Conservation (phyloP, 108 stramenopile genomes). For the Skeletonema marinoi region DNA sequence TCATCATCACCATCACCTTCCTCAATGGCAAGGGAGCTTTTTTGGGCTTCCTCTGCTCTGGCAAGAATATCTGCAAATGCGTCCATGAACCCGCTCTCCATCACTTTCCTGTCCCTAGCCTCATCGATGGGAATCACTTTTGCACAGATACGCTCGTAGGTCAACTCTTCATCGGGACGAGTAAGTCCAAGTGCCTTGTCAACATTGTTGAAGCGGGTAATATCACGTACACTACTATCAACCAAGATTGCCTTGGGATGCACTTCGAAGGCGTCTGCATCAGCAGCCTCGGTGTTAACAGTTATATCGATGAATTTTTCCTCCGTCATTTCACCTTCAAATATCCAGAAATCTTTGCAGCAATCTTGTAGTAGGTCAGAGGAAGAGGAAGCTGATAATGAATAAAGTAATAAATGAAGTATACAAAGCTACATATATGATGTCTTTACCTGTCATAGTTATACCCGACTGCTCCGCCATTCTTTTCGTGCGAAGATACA, state of each 20-base stretch:
- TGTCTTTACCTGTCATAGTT: neutral
- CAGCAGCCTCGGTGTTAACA: neutral
- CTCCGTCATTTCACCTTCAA: neutral
- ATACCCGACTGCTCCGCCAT: neutral
- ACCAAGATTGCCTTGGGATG: neutral
- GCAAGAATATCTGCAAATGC: neutral
- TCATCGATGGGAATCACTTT: neutral
- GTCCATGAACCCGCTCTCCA: neutral
- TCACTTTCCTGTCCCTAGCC: neutral
- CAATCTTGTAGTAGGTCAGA: too few species aligned
- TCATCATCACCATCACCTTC: neutral
- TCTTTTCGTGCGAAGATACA: neutral
- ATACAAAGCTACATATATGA: neutral
- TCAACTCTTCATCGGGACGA: neutral
- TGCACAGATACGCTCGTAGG: neutral
- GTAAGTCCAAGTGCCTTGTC: neutral
- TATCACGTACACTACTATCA: neutral
- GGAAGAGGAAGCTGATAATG: too few species aligned
- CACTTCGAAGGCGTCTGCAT: neutral
- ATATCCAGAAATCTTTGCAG: neutral
- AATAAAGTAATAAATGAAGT: neutral
- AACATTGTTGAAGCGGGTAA: neutral
- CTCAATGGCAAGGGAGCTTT: neutral
- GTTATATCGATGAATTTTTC: neutral
- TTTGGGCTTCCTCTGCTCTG: neutral